Base-by-base conservation (phyloP, 192 early-diverging fungal species). In the Rhizoclosmatium sp. region DNA sequence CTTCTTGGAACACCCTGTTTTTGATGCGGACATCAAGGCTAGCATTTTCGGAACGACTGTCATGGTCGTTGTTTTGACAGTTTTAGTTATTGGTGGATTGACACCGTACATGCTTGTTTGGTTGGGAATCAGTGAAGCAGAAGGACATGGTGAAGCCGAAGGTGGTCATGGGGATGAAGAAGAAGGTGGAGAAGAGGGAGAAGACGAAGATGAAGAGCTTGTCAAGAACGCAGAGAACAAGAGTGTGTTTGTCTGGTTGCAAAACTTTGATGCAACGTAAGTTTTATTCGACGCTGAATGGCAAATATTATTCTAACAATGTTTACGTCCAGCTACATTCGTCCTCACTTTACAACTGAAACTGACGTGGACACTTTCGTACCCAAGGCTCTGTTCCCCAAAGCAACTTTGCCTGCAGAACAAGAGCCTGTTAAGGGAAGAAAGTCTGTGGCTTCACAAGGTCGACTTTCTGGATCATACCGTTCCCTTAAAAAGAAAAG, bases 11-110 rank as follows among this genome's bases (percentile, higher is more conserved):
- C 81, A 87, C 75, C 85, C 83, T 3, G 80, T 82, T 61, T 90
- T 91, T 75, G 68, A 71, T 56, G 65, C 72, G 3, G 84, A 82
- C 14, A 77, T 87, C 71, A 89, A 89, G 61, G 84, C 85, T n/a
- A 75, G 80, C 21, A 88, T 91, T 59, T 91, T 91, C 71, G 88
- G 89, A 31, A 91, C 89, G 2, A 86, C 88, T 23, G 87, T 91
- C 73, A 87, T 89, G 81, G 88, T 89, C 7, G 83, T 91, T 54
- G 81, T 88, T 14, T 65, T 86, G 65, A 91, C 89, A 2, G 88
- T 91, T n/a, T 47, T 90, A 9, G 82, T 87, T 1, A 77, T 91
- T 46, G 88, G 88, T n/a, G 87, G 87, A 14, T 68, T 91, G 62
- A 91, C 87, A 3, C 89, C 89, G 4, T 82, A 87, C 74, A 87